These are phyloP conservation scores for Mortierella claussenii DNA, from an alignment of 192 early-diverging fungal genomes.

Conservation along the genomic window DNA sequence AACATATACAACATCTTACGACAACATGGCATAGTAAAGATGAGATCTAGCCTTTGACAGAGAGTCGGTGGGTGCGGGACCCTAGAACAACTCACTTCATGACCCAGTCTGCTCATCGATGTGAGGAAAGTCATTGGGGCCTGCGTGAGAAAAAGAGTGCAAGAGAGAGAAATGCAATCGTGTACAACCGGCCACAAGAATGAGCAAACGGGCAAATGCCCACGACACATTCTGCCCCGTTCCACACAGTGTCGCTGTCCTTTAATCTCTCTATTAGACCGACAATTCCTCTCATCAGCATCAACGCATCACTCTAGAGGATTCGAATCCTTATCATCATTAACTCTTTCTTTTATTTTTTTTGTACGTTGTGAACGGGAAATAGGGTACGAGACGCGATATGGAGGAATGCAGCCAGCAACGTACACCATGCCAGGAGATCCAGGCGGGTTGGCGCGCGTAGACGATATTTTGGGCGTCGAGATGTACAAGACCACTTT, in stretches of 20 bases:
- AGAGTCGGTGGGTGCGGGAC: too few species aligned
- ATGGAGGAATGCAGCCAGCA: conserved; percentile 66
- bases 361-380: too few species aligned
- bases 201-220: neutral
- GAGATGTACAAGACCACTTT: conserved; percentile 68
- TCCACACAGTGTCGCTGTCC: neutral
- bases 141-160: neutral
- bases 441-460: conserved; percentile 70
- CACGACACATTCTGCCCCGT: too few species aligned
- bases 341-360: neutral
- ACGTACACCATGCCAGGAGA: conserved; percentile 70
- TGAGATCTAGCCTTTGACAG: too few species aligned
- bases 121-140: neutral
- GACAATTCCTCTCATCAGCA: too few species aligned
- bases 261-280: neutral
- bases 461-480: conserved; percentile 70
- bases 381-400: conserved; percentile 71
- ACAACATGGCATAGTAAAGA: too few species aligned
- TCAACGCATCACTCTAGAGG: neutral
- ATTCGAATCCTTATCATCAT: neutral
- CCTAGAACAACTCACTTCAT: too few species aligned
- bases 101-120: neutral
- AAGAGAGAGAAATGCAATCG: neutral
- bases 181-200: neutral
- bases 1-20: too few species aligned